Percentiles rank a stretch among this genome's conserved stretches.
Conservation (phyloP, 441 rosid genomes). For the Adansonia gregorii region DNA sequence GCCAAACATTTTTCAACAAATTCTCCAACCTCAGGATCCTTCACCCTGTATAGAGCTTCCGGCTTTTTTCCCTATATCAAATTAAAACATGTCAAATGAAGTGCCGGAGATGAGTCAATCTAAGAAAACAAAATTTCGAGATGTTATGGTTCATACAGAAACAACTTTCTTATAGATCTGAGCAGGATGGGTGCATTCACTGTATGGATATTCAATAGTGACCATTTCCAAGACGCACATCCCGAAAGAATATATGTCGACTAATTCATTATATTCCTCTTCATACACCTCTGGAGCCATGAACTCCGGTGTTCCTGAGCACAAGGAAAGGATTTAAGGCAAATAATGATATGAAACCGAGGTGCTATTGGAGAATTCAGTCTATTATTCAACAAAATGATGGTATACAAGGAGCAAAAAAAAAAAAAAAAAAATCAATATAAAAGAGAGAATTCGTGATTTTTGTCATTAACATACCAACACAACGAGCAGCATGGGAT, state of each 20-base stretch:
- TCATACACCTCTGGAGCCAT: conserved; percentile 83
- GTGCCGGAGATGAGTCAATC: conserved; percentile 11
- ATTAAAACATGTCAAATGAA: conserved; percentile 20
- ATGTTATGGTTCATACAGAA: conserved; percentile 45
- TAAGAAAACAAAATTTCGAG: not conserved
- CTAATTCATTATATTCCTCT: conserved; percentile 77
- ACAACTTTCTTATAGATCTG: conserved; percentile 83
- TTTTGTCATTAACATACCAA: conserved; percentile 43
- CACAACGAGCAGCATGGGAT: conserved; percentile 74
- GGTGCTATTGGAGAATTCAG: not conserved
- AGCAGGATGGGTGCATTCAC: conserved; percentile 75
- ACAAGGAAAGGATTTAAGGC: too few relatives aligned
- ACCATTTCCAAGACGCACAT: conserved; percentile 82
- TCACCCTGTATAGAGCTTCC: conserved; percentile 60
- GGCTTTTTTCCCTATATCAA: conserved; percentile 66
- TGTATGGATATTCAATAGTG: conserved; percentile 77
- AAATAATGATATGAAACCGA: too few relatives aligned
- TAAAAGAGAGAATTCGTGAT: not conserved
- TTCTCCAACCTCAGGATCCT: conserved; percentile 60
- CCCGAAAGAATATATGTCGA: conserved; percentile 76
- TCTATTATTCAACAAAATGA: not conserved
- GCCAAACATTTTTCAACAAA: conserved; percentile 77
- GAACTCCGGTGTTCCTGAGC: conserved; percentile 72
- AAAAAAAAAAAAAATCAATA: not conserved
- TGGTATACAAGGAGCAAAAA: not conserved